Conservation (phyloP, 1,284 basidiomycete genomes). For the Boletus nobilissimus region DNA sequence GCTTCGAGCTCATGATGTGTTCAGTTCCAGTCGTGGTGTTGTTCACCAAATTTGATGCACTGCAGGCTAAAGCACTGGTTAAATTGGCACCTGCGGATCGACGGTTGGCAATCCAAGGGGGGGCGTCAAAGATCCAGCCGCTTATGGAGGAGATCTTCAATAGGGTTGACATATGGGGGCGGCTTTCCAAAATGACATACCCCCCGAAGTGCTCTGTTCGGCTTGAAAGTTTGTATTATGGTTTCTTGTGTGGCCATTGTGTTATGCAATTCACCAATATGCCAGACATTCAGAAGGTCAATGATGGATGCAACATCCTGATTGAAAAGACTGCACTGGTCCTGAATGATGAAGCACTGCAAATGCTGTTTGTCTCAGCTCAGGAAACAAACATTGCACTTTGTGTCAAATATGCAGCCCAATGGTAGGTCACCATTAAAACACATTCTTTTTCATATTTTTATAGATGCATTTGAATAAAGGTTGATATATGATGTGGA, state of each 20-base stretch:
- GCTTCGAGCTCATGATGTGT: not conserved
- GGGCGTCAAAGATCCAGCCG: no score
- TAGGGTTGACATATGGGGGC: not conserved
- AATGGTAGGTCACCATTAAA: not conserved
- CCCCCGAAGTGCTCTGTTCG: not conserved
- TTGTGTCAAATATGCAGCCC: conserved; percentile 4
- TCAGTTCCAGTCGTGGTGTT: conserved; percentile 6
- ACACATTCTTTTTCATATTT: not conserved
- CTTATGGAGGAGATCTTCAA: not conserved
- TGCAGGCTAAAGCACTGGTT: not conserved
- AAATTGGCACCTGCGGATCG: not conserved
- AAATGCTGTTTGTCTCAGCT: not conserved
- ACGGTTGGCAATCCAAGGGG: not conserved
- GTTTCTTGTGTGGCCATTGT: not conserved
- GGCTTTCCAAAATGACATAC: not conserved
- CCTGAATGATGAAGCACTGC: not conserved
- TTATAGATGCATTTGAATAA: not conserved
- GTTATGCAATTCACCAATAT: not conserved
- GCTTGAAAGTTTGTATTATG: not conserved
- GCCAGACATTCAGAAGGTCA: not conserved
- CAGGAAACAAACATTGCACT: conserved; percentile 1
- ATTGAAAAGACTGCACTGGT: not conserved
- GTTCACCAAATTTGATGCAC: conserved; percentile 20
- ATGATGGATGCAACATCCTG: not conserved
- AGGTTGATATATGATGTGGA: not conserved